Conservation (phyloP, 192 early-diverging fungal species). For the Pilobolus umbonatus region DNA sequence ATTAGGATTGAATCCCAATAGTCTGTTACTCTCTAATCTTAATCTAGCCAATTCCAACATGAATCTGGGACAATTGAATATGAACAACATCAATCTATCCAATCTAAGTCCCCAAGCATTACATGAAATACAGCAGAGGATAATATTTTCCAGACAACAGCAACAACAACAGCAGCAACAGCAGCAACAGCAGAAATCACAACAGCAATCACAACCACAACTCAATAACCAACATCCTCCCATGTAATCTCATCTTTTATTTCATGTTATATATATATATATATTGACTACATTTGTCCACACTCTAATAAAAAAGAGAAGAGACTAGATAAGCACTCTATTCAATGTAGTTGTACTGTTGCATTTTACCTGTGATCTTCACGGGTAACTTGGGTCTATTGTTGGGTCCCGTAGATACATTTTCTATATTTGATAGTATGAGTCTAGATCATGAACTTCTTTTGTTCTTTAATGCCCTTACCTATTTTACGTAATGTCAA, state of each 20-base stretch:
- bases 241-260: constrained; percentile 1
- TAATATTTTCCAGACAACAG: constrained; percentile 14
- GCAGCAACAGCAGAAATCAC: constrained; percentile 9
- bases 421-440: constrained; percentile 45
- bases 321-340: not conserved
- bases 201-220: constrained; percentile 17
- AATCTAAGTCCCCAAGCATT: constrained; percentile 15
- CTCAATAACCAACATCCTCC: constrained; percentile 24
- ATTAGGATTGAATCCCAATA: constrained; percentile 30
- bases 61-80: too few species aligned
- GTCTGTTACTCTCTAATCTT: constrained; percentile 33
- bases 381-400: constrained; percentile 84
- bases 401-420: constrained; percentile 82
- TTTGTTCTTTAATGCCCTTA: constrained; percentile 9
- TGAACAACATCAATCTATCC: not conserved
- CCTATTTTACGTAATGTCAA: constrained; percentile 84
- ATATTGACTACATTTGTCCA: constrained; percentile 34
- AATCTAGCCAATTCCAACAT: constrained; percentile 21
- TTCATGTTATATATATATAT: not conserved
- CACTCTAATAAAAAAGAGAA: constrained; percentile 25
- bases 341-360: not conserved
- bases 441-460: not conserved
- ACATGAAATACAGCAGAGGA: constrained; percentile 18
- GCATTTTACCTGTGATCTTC: constrained; percentile 57
- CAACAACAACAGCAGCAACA: constrained; percentile 22